These are phyloP conservation scores for Mrakia hoshinonis DNA, from an alignment of 768 basidiomycete species.

Conservation along the genomic window DNA sequence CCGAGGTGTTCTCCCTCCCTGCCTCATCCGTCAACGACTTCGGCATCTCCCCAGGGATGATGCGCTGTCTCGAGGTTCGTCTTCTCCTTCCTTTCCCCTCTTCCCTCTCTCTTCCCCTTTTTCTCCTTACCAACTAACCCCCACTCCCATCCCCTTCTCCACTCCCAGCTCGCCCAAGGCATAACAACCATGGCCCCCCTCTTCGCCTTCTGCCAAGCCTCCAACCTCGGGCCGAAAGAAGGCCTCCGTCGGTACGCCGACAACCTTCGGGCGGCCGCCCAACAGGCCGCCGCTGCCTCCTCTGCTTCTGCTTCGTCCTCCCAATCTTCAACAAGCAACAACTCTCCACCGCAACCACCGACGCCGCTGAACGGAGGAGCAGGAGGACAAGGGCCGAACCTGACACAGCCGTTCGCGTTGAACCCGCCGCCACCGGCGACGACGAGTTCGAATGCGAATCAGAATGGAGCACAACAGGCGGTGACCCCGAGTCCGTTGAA, in stretches of 20 bases:
- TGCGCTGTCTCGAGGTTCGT: conserved; percentile 27
- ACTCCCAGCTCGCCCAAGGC: conserved; percentile 13
- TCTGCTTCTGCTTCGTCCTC: neutral
- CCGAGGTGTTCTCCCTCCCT: conserved; percentile 14
- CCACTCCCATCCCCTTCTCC: neutral
- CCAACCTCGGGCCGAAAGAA: conserved; percentile 12
- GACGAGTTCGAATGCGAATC: neutral
- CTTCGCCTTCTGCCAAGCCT: conserved; percentile 22
- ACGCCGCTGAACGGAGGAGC: neutral
- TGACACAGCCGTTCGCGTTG: neutral
- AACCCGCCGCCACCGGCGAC: neutral
- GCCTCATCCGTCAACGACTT: conserved; percentile 18
- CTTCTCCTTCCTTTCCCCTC: no score
- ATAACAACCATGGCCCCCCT: conserved; percentile 21
- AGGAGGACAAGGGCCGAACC: neutral
- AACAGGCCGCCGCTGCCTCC: neutral
- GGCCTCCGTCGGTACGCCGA: conserved; percentile 6
- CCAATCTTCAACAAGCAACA: neutral
- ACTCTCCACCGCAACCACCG: neutral
- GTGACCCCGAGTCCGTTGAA: no score
- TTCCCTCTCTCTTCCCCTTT: neutral
- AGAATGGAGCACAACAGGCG: no score
- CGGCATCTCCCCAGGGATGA: conserved; percentile 21
- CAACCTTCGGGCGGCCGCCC: neutral
- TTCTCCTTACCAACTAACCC: neutral